Base-by-base conservation (phyloP, 257 asterid genomes). In the Fraxinus americana region DNA sequence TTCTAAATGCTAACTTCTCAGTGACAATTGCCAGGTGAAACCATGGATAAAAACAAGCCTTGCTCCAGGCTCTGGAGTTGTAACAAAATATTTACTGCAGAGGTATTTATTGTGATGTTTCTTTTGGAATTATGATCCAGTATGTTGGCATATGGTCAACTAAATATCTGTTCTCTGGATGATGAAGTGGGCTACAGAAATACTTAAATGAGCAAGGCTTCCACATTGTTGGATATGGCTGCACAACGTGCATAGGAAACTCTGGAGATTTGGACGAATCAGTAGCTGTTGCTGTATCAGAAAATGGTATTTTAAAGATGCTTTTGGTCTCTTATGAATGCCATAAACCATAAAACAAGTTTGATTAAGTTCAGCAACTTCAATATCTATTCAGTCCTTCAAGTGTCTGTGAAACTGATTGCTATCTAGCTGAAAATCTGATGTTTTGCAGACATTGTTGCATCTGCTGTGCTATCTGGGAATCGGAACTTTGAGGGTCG, bases 11-110 rank as follows among this genome's bases (percentile, higher is more conserved):
- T 76, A 50, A 68, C 76, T 75, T 79, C 70, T 84, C 35, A 35
- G 4, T 17, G 71, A 66, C 75, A 59, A 59, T 77, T 80, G 48
- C 75, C 88, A 94, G 98, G 99, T 94, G 36, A 94, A 94, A 85
- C 98, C 97, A 81, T 94, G 98, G 98, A 78, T 94, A 12, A 92
- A 94, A 86, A 94, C 97, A 75, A 92, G 99, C 43, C 99, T 94
- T 85, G 98, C 98, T 77, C 96, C 99, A 2, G 99, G 99, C 38
- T 92, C 98, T 75, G 99, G 99, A 50, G 99, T 94, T 75, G 97
- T 86, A 45, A 92, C 92, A 63, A 90, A 92, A 85, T 94, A 94
- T 79, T 85, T 94, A 76, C 86, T 78, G 80, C 70, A 88, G 89
- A 94, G 99, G 99, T 92, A 90, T 66, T 77, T 80, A 61, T 73